A percentile compares a stretch with the other conserved stretches of the same genome.
phyloP scores from a whole-genome alignment of 2,329 filamentous ascomycete species.

The Coleophoma cylindrospora region DNA sequence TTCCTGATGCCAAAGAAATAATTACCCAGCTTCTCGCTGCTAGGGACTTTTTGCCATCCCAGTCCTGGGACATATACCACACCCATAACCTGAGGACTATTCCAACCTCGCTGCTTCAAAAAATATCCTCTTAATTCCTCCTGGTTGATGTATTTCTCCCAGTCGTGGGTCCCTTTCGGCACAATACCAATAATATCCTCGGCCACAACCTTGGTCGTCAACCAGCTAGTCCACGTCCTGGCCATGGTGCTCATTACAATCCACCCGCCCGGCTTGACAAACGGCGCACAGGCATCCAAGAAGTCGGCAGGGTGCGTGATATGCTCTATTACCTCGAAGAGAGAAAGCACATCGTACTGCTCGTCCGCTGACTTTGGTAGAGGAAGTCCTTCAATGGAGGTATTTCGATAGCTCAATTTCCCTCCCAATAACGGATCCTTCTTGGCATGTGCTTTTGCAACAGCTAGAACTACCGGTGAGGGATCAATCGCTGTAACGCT shows the following conservation, averaged over 20 bases:
- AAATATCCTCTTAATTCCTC: slow-evolving; percentile 63
- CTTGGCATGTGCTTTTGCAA: slow-evolving; percentile 72
- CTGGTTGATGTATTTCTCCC: slow-evolving; percentile 92
- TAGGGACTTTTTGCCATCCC: slow-evolving; percentile 79
- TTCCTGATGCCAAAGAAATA: slow-evolving; percentile 89
- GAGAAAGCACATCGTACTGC: slow-evolving; percentile 72
- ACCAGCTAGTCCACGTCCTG: slow-evolving; percentile 80
- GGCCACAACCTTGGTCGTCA: slow-evolving; percentile 88
- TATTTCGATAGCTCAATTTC: slow-evolving; percentile 69
- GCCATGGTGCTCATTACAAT: slow-evolving; percentile 89
- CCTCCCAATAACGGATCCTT: slow-evolving; percentile 63
- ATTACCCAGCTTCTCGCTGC: slow-evolving; percentile 84
- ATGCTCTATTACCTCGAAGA: slow-evolving; percentile 96
- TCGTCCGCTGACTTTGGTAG: slow-evolving; percentile 31
- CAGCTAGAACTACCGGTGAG: slow-evolving; percentile 64
- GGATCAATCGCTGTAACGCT: slow-evolving; percentile 76
- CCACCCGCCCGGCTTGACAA: slow-evolving; percentile 90
- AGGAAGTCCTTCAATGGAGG: slow-evolving; percentile 67
- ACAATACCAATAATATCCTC: slow-evolving; percentile 87
- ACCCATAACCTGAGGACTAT: slow-evolving; percentile 61
- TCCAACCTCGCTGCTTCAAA: slow-evolving; percentile 50
- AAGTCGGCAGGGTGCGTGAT: slow-evolving; percentile 73
- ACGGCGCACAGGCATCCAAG: slow-evolving; percentile 63
- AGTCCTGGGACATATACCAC: slow-evolving; percentile 86
- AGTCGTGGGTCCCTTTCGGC: slow-evolving; percentile 90